These are phyloP conservation scores for Colletotrichum sp. DNA, from an alignment of 2,329 filamentous ascomycete genomes.

Conservation along the genomic window DNA sequence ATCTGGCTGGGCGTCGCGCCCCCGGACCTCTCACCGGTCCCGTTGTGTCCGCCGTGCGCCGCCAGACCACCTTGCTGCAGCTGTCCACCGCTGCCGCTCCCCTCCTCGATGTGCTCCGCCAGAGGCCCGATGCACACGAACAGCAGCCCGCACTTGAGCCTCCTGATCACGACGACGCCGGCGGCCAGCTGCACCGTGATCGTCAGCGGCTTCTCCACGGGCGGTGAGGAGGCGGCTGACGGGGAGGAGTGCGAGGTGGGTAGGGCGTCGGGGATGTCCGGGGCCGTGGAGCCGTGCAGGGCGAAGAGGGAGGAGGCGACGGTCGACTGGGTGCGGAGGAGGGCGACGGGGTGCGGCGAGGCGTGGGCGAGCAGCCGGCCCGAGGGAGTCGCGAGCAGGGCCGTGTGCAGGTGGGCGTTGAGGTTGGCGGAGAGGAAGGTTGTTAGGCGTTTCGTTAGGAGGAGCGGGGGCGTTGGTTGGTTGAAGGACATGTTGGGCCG, in stretches of 20 bases:
- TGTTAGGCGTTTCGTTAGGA: constrained; percentile 71
- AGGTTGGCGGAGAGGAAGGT: constrained; percentile 65
- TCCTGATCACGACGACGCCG: constrained; percentile 63
- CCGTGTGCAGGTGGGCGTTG: constrained; percentile 61
- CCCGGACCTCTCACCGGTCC: constrained; percentile 27
- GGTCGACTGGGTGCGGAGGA: constrained; percentile 67
- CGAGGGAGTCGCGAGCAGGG: constrained; percentile 63
- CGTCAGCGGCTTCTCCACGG: constrained; percentile 38
- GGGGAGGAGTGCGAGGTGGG: constrained; percentile 35
- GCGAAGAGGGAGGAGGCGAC: constrained; percentile 67
- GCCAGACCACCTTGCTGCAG: constrained; percentile 7
- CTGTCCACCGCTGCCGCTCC: neutral
- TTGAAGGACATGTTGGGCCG: constrained; percentile 36
- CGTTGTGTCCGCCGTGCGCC: neutral
- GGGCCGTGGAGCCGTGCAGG: constrained; percentile 55
- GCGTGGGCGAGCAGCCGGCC: constrained; percentile 70
- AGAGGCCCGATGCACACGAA: constrained; percentile 65
- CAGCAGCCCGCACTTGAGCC: constrained; percentile 62
- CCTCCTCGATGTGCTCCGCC: constrained; percentile 27
- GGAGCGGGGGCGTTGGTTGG: constrained; percentile 56
- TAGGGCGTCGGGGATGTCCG: constrained; percentile 46
- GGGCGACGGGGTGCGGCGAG: constrained; percentile 53
- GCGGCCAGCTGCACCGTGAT: constrained; percentile 65
- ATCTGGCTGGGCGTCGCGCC: constrained; percentile 28
- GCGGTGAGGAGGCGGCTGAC: constrained; percentile 23